Evolutionary conservation across 1,284 basidiomycete species (phyloP), one percentile per base, ranked within the genome.

Genomic region (Erythrobasidium hasegawianum): DNA sequence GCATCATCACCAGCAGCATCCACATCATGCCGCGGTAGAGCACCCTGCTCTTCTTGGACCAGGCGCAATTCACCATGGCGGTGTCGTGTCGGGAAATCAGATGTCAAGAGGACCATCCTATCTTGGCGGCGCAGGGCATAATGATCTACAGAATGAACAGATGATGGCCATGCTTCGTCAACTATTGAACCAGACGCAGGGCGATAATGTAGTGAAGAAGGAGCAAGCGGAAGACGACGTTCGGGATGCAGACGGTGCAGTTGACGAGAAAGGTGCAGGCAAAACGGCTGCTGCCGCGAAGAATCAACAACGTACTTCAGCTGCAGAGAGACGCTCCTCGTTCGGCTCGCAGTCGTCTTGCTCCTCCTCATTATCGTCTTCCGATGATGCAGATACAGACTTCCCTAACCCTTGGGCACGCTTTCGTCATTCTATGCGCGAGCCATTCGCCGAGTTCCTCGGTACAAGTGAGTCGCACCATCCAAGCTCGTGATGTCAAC

Each of bases 351-450:
- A 45, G 43, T 38, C 53, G 45, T n/a, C 24, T 5, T n/a, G 50
- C 18, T 53, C 50, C 8, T 53, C 50, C 20, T 13, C 47, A 10
- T n/a, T n/a, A 8, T 29, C 50, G 16, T 22, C 50, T 20, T 24
- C 27, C 3, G 56, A 53, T 39, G 33, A 59, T 40, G 64, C 43
- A 26, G 64, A 59, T 10, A 10, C 27, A 7, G 45, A 58, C 16
- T 67, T 67, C 57, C 64, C 64, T 16, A 67, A 67, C 27, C 64
- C 64, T 55, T 67, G 57, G 57, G 47, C 64, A n/a, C 13, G 64
- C 9, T 59, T 67, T 27, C 43, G 66, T 24, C 66, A 68, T 54
- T 53, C 52, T 24, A 57, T 62, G 52, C 43, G 66, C 26, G 66
- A 68, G 49, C 59, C 66, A 1, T 68, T 68, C 40, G 66, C 66